Base-by-base conservation (phyloP, 2,329 filamentous ascomycete species). In the Nannizziopsis barbatae region DNA sequence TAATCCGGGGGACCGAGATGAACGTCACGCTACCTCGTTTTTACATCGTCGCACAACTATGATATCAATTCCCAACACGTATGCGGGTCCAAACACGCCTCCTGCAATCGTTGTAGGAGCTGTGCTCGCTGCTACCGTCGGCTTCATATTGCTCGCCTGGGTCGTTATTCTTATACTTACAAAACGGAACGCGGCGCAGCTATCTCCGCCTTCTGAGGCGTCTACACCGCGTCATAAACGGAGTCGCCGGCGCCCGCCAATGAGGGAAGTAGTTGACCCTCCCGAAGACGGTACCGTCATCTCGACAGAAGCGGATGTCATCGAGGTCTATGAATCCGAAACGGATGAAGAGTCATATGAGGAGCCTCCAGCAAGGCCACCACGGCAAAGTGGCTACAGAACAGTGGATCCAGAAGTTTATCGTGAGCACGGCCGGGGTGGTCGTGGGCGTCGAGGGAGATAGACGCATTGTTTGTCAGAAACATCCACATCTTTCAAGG, bases 61-160 rank as follows among this genome's bases (percentile, higher is more conserved):
- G 45, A 55, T 68, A 55, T 68, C 77, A 52, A 80, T 84, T 56
- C 79, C 80, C 1, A 73, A 76, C 20, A 77, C 77, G 55, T 84
- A 84, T 63, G 69, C 72, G 40, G 68, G 70, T 45, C 65, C 77
- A 31, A 64, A 75, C 59, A 57, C 65, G 20, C 73, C 76, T 5
- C 77, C 77, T 0, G 79, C 76, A 47, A 72, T 73, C 35, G 73
- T 83, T 1, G 77, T 72, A 8, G 80, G 79, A 47, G 81, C 82
- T 50, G 74, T 68, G 53, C 60, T 75, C 58, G 55, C 71, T 62
- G 57, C 59, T 50, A 64, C 75, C 42, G 68, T 63, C 22, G 76
- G 70, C 45, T 75, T 79, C 59, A 59, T 79, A 30, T 64, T 80
- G 31, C 52, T 78, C 10, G 62, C 79, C 27, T 72, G 73, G 60